These are phyloP conservation scores for Starmera quercuum DNA, from an alignment of 805 yeast genomes.

Conservation along the genomic window DNA sequence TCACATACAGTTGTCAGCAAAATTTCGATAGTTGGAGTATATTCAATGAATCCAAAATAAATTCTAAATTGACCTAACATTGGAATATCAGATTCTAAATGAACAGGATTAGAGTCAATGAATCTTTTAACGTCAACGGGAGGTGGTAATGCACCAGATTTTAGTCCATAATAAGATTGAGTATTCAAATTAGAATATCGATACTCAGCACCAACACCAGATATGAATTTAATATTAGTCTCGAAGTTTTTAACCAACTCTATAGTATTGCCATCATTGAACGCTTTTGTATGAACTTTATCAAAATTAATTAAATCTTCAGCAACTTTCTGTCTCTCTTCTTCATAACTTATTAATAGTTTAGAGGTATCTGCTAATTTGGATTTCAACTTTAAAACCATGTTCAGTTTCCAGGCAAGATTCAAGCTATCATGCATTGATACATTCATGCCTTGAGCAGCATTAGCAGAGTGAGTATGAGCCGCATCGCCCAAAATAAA, in stretches of 20 bases:
- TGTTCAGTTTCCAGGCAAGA: slow-evolving; percentile 14
- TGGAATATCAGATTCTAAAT: slow-evolving; percentile 8
- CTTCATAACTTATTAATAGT: slow-evolving; percentile 24
- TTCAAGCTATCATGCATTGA: slow-evolving; percentile 19
- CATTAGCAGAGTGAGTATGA: slow-evolving; percentile 20
- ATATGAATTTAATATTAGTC: slow-evolving; percentile 11
- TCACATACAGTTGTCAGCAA: not conserved
- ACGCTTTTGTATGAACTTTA: slow-evolving; percentile 6
- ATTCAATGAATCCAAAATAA: not conserved
- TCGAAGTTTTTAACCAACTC: slow-evolving; percentile 10
- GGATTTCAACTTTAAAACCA: slow-evolving; percentile 1
- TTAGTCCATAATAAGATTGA: not conserved
- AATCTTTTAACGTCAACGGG: slow-evolving; percentile 7
- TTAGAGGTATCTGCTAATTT: slow-evolving; percentile 10
- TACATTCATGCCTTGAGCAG: slow-evolving; percentile 21
- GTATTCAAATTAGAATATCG: slow-evolving; percentile 1
- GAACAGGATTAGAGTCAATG: slow-evolving; percentile 10
- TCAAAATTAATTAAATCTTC: slow-evolving; percentile 25
- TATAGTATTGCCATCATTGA: slow-evolving; percentile 1
- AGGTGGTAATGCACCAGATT: slow-evolving; percentile 7
- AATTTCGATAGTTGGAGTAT: not conserved
- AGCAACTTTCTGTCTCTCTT: slow-evolving; percentile 24
- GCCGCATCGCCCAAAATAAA: slow-evolving; percentile 19
- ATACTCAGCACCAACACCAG: slow-evolving; percentile 17
- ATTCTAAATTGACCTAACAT: slow-evolving; percentile 9